A percentile compares a stretch with the other conserved stretches of the same genome.
These are phyloP conservation scores for Rhexocercosporidium sp. DNA, from an alignment of 2,329 filamentous ascomycete genomes.

Conservation along the genomic window DNA sequence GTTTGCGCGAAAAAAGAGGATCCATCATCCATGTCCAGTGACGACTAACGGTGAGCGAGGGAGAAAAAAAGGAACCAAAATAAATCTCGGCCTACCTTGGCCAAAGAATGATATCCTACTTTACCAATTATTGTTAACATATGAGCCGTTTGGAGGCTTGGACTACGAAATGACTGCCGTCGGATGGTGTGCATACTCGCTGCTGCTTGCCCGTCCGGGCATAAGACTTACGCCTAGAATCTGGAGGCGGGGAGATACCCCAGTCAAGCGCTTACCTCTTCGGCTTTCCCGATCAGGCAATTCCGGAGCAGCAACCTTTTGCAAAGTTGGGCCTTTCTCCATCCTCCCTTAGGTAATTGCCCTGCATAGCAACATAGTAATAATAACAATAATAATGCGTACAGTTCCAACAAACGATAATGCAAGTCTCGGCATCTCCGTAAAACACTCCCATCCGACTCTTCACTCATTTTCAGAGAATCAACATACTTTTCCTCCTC, in stretches of 20 bases:
- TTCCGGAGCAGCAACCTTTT: neutral
- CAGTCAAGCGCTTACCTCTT: neutral
- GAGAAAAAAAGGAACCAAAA: too few relatives aligned
- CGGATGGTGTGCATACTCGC: neutral
- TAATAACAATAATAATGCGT: slow-evolving; percentile 18
- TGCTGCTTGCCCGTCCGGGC: neutral
- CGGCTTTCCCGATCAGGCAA: neutral
- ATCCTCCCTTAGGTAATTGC: too few relatives aligned
- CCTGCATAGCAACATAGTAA: too few relatives aligned
- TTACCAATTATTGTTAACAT: too few relatives aligned
- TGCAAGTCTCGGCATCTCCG: slow-evolving; percentile 15
- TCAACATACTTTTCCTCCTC: slow-evolving; percentile 20
- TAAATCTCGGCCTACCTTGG: neutral
- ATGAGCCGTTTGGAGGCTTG: neutral
- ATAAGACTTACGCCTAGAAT: neutral
- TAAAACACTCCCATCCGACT: slow-evolving; percentile 19
- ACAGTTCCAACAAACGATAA: slow-evolving; percentile 10
- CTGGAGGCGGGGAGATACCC: neutral
- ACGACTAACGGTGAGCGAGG: too few relatives aligned
- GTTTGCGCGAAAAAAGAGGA: too few relatives aligned
- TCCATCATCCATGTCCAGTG: too few relatives aligned
- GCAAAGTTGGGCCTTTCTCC: too few relatives aligned
- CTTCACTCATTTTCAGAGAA: slow-evolving; percentile 21
- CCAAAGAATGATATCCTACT: neutral
- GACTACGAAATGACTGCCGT: neutral